Evolutionary conservation across 2,329 filamentous ascomycete species (phyloP), one percentile per base, ranked within the genome.

Genomic region (Aspergillus flavus): DNA sequence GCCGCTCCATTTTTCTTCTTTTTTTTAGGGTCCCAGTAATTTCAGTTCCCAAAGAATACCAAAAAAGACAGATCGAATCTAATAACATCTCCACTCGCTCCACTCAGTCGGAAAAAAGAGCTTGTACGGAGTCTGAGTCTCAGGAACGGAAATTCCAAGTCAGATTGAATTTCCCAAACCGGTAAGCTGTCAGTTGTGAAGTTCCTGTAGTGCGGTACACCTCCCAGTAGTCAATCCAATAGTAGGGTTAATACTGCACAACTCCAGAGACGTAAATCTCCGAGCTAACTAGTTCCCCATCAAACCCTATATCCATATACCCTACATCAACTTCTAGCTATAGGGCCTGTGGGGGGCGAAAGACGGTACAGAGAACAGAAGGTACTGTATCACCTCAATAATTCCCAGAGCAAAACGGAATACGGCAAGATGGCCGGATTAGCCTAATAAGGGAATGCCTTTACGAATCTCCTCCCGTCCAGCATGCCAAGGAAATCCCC

Each of bases 41-140:
- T 63, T 65, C 68, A 70, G 62, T 62, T 62, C 64, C 61, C 46
- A 55, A 62, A 68, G 48, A 61, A 57, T 58, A 55, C 59, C n/a
- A 55, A 26, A 66, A 70, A 68, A 69, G 66, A 64, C 61, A 73
- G 73, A 76, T 76, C 73, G 73, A 70, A 70, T 68, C 73, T 71
- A 73, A 73, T 64, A 60, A 61, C 62, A 65, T 65, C 68, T 70
- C 72, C 72, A 73, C 73, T 69, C 57, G 61, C 69, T 72, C 70
- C 72, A 73, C 72, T 65, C 26, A 59, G 64, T 74, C 74, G 73
- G 73, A 71, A 74, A 72, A 75, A 72, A 68, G 66, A 72, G 67
- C 67, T 73, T 69, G 63, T 71, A 65, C 65, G 64, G 63, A 63
- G 68, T 61, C 62, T 39, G 32, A 26, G 52, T 46, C 43, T 57